Conservation (phyloP, 768 basidiomycete genomes). For the Hypholoma fasciculare region DNA sequence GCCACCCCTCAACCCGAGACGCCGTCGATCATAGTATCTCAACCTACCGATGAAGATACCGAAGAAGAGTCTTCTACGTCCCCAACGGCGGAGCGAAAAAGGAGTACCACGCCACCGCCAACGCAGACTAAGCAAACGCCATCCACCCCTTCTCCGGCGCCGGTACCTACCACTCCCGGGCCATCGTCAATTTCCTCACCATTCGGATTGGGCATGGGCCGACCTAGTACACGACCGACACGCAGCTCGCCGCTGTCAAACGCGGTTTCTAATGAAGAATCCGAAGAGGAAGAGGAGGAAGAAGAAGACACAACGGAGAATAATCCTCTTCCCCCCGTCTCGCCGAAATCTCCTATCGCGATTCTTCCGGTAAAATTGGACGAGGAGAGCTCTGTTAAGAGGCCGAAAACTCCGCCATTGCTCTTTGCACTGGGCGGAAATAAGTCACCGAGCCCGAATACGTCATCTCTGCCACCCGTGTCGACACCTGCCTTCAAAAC, state of each 20-base stretch:
- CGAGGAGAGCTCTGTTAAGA: constrained; percentile 26
- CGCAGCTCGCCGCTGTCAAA: constrained; percentile 80
- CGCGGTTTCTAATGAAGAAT: constrained; percentile 43
- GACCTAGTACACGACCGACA: constrained; percentile 63
- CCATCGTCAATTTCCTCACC: constrained; percentile 36
- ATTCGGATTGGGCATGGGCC: constrained; percentile 49
- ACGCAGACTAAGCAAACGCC: constrained; percentile 50
- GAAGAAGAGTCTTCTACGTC: constrained; percentile 20
- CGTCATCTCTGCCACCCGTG: constrained; percentile 9
- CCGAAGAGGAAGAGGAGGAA: constrained; percentile 41
- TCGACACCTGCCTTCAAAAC: constrained; percentile 5
- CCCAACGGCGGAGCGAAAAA: constrained; percentile 34
- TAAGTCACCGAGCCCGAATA: constrained; percentile 12
- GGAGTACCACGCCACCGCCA: constrained; percentile 63
- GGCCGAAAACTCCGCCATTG: constrained; percentile 53
- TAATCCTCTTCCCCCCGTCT: constrained; percentile 25
- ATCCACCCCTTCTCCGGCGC: constrained; percentile 34
- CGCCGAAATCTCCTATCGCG: constrained; percentile 40
- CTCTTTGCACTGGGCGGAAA: constrained; percentile 29
- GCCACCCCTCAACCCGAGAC: constrained; percentile 58
- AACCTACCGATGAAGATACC: constrained; percentile 31
- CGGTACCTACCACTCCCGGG: constrained; percentile 10
- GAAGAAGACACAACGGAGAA: constrained; percentile 40
- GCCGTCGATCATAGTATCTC: constrained; percentile 38
- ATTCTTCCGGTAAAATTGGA: constrained; percentile 28